Evolutionary conservation across 1,284 basidiomycete species (phyloP), one percentile per base, ranked within the genome.

Genomic region (Moniliophthora roreri): DNA sequence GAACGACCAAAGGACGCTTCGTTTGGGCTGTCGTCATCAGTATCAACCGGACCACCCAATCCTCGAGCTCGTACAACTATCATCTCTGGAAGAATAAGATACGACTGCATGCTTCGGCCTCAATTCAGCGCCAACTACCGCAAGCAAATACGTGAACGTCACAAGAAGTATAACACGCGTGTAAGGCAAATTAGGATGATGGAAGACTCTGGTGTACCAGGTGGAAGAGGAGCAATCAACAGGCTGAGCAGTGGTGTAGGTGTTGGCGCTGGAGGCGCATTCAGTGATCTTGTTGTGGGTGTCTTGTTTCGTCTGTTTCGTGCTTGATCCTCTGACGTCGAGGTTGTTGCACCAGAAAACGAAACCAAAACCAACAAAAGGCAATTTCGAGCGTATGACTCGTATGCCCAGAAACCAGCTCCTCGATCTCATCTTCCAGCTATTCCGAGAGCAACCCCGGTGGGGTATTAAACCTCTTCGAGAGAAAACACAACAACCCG

Each of bases 351-450:
- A 42, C 24, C 62, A 89, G 85, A 78, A 77, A 74, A 71, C 79
- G 20, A 89, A 86, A 69, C 77, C 69, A 48, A 89, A 85, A 67
- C 78, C 72, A 18, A 69, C 75, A 16, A 90, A 90, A 62, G 87
- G 85, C 39, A 75, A 80, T 34, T 89, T 88, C 72, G 91, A 95
- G 69, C 91, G 93, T 62, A 91, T 92, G 79, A 90, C 93, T 11
- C 87, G 93, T 63, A 88, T 95, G 74, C 91, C 94, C 20, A 82
- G 87, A 55, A 90, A 93, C 73, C 91, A 96, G 65, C 81, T 98
- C 8, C 78, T 94, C 64, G 93, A 98, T 69, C 71, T 89, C 57
- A 80, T 98, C 26, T 96, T 98, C 69, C 65, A 71, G 1, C 75
- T 88, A 7, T 98, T 96, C 75, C 81, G 84, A 54, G 83, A 91